Percentiles rank a stretch among this genome's conserved stretches.
Evolutionary conservation across 805 yeast species (phyloP).

Genomic region (Ogataea nakhonphanomensis): DNA sequence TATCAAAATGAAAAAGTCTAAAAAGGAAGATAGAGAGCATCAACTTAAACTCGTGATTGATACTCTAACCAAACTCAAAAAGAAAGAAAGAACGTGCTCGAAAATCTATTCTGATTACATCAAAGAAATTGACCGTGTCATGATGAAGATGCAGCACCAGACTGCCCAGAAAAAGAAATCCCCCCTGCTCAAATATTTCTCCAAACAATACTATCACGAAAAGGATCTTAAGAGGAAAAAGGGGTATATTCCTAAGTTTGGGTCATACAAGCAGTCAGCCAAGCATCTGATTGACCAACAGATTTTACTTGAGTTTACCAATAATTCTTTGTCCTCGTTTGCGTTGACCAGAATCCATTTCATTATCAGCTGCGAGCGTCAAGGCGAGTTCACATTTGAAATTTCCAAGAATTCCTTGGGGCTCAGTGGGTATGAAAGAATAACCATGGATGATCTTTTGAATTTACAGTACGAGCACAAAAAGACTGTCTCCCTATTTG

Average conservation of each 20-base stretch:
- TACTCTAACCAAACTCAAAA: conserved; percentile 41
- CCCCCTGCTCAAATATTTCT: conserved; percentile 42
- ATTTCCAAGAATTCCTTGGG: conserved; percentile 51
- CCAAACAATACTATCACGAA: conserved; percentile 74
- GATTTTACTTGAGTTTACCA: conserved; percentile 49
- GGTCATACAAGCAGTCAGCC: conserved; percentile 73
- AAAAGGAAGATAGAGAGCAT: conserved; percentile 38
- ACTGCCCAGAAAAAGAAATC: conserved; percentile 44
- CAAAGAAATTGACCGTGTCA: conserved; percentile 42
- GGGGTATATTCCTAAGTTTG: conserved; percentile 70
- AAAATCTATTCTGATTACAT: conserved; percentile 46
- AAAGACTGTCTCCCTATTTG: conserved; percentile 52
- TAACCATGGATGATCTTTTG: conserved; percentile 70
- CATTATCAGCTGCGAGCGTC: conserved; percentile 70
- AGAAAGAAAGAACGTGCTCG: conserved; percentile 43
- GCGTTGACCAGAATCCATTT: conserved; percentile 67
- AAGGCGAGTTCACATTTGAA: conserved; percentile 70
- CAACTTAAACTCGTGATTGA: conserved; percentile 41
- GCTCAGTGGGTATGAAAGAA: conserved; percentile 39
- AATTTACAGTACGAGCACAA: conserved; percentile 70
- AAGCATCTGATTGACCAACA: conserved; percentile 73
- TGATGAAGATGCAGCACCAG: conserved; percentile 41
- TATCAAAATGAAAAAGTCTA: conserved; percentile 49
- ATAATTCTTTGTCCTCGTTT: conserved; percentile 31
- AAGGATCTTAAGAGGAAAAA: conserved; percentile 62